phyloP scores from a whole-genome alignment of 2,329 filamentous ascomycete genomes.

The Exophiala mesophila region DNA sequence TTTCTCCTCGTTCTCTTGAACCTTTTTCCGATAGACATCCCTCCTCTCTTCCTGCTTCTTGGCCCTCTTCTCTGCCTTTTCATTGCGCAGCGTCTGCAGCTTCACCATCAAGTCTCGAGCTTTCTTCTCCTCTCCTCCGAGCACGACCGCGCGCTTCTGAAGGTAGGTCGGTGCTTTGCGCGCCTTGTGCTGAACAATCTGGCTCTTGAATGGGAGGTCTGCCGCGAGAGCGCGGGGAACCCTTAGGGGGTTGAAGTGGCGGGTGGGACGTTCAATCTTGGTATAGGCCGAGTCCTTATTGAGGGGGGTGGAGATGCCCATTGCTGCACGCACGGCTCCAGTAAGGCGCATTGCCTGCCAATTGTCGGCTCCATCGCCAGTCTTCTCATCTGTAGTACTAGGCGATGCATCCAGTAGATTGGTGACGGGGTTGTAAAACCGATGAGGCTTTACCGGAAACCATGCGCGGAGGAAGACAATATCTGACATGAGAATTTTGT shows the following conservation, averaged over 20 bases:
- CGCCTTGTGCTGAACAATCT: conserved; percentile 75
- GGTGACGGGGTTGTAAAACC: conserved; percentile 94
- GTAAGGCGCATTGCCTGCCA: conserved; percentile 95
- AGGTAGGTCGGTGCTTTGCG: conserved; percentile 81
- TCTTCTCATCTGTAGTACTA: conserved; percentile 22
- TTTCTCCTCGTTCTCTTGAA: conserved; percentile 78
- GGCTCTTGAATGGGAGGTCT: conserved; percentile 84
- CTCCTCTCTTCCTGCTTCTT: conserved; percentile 85
- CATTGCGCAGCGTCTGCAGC: conserved; percentile 82
- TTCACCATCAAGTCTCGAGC: conserved; percentile 88
- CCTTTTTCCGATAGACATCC: conserved; percentile 73
- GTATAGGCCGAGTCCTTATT: conserved; percentile 83
- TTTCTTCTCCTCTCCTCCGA: conserved; percentile 80
- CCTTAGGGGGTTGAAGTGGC: conserved; percentile 68
- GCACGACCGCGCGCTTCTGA: conserved; percentile 90
- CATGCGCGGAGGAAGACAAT: conserved; percentile 94
- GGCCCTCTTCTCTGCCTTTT: conserved; percentile 77
- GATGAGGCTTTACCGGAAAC: conserved; percentile 91
- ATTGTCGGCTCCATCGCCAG: conserved; percentile 34
- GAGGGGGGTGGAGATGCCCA: conserved; percentile 70
- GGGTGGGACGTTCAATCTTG: conserved; percentile 52
- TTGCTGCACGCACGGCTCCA: conserved; percentile 76
- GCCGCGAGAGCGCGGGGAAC: conserved; percentile 57
- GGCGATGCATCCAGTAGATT: conserved; percentile 67
- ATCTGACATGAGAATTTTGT: conserved; percentile 95